Conservation (phyloP, 1,139 yeast genomes). For the Sugiyamaella neomexicana region DNA sequence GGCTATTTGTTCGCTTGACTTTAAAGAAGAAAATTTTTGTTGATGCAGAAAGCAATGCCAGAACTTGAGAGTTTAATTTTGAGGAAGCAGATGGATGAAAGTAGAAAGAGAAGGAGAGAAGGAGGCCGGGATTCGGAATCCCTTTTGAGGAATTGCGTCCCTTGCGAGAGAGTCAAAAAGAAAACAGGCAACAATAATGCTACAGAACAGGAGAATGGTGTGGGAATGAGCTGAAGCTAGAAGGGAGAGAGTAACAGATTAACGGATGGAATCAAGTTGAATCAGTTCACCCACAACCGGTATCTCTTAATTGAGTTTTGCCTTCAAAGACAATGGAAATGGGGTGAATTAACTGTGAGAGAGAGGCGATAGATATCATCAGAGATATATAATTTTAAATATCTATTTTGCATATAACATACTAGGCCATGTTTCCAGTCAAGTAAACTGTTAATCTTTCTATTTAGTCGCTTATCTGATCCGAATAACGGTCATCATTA, state of each 20-base stretch:
- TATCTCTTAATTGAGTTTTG: too few species aligned
- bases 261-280: too few species aligned
- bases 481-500: too few species aligned
- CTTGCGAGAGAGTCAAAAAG: not conserved
- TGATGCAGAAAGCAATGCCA: not conserved
- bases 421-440: too few species aligned
- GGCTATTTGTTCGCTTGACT: not conserved
- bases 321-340: too few species aligned
- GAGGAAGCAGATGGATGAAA: not conserved
- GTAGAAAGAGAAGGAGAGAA: not conserved
- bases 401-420: too few species aligned
- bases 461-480: too few species aligned
- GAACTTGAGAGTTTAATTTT: not conserved
- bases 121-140: not conserved
- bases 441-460: too few species aligned
- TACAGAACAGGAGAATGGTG: not conserved
- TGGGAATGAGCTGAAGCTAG: not conserved
- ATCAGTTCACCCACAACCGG: too few species aligned
- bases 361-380: too few species aligned
- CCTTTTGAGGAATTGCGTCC: not conserved
- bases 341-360: too few species aligned
- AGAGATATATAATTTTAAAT: too few species aligned
- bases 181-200: not conserved
- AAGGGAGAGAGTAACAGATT: not conserved
- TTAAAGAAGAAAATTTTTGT: not conserved